Percentiles rank a stretch among this genome's conserved stretches.
phyloP scores from a whole-genome alignment of 352 stramenopile species.

The Halophytophthora batemanensis region DNA sequence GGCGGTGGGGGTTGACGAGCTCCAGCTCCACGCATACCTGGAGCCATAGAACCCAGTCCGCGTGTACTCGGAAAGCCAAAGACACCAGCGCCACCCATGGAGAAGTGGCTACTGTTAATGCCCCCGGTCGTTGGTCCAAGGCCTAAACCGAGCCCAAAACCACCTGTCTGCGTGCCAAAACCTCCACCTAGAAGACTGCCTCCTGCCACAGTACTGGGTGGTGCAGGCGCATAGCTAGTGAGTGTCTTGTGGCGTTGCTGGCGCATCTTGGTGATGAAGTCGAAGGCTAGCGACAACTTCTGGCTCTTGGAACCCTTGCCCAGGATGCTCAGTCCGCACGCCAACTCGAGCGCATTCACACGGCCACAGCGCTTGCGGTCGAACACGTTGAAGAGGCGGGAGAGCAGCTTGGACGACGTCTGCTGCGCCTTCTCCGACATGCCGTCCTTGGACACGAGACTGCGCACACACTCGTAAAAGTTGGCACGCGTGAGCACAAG shows the following conservation, averaged over 20 bases:
- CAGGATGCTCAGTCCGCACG: constrained; percentile 82
- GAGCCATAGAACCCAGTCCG: constrained; percentile 27
- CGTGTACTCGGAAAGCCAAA: constrained; percentile 65
- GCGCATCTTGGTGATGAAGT: constrained; percentile 85
- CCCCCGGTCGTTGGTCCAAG: constrained; percentile 6
- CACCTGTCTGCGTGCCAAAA: constrained; percentile 25
- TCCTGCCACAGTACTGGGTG: constrained; percentile 22
- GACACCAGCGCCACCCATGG: constrained; percentile 33
- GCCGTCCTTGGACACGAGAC: constrained; percentile 67
- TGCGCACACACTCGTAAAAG: constrained; percentile 88
- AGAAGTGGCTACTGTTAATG: constrained; percentile 42
- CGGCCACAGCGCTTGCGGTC: constrained; percentile 78
- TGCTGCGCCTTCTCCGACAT: constrained; percentile 86
- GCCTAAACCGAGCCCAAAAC: constrained; percentile 26
- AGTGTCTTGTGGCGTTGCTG: constrained; percentile 73
- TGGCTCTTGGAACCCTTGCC: constrained; percentile 84
- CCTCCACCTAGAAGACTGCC: constrained; percentile 14
- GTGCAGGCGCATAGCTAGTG: constrained; percentile 50
- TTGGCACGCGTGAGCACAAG: constrained; percentile 71
- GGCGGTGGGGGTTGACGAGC: constrained; percentile 32
- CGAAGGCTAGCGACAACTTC: constrained; percentile 82
- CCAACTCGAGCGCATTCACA: constrained; percentile 83
- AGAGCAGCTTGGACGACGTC: constrained; percentile 80
- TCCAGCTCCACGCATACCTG: constrained; percentile 25
- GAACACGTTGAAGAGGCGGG: constrained; percentile 83